Evolutionary conservation across 208 protist genomes (phyloP).

Genomic region (Jaenimonas drosophilae): DNA sequence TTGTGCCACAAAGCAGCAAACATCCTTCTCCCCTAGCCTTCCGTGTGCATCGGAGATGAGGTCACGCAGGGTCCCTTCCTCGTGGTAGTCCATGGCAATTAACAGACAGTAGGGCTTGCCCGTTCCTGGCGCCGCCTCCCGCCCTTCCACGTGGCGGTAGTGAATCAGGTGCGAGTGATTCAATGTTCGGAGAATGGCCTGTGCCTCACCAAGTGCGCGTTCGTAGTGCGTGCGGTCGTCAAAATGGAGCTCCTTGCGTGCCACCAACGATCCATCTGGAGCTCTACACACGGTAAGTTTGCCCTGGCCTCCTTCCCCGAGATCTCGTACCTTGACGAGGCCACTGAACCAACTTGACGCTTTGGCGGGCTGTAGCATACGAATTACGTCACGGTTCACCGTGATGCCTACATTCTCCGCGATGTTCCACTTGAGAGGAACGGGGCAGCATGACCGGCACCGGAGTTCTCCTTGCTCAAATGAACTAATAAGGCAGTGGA

Average conservation of each 20-base stretch:
- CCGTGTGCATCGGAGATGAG: slow-evolving; percentile 45
- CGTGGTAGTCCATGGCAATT: slow-evolving; percentile 84
- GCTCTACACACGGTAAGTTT: slow-evolving; percentile 73
- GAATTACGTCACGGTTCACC: background rate
- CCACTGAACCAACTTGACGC: slow-evolving; percentile 31
- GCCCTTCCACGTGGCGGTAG: slow-evolving; percentile 74
- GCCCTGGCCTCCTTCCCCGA: slow-evolving; percentile 75
- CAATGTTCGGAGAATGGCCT: slow-evolving; percentile 57
- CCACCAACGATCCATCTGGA: slow-evolving; percentile 55
- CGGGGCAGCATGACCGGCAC: slow-evolving; percentile 46
- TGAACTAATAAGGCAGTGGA: slow-evolving; percentile 29
- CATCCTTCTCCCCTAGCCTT: slow-evolving; percentile 47
- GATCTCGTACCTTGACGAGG: slow-evolving; percentile 20
- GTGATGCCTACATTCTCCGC: background rate
- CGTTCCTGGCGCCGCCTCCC: background rate
- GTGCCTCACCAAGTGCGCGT: slow-evolving; percentile 37
- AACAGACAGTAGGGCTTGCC: slow-evolving; percentile 36
- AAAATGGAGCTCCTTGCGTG: slow-evolving; percentile 77
- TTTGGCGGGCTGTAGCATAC: background rate
- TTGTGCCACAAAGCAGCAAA: slow-evolving; percentile 75
- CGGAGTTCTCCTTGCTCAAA: slow-evolving; percentile 70
- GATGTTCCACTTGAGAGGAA: slow-evolving; percentile 14
- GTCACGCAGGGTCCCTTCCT: slow-evolving; percentile 54
- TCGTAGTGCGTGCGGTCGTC: slow-evolving; percentile 25
- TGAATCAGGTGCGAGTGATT: slow-evolving; percentile 74